These are phyloP conservation scores for Buxus sempervirens DNA, from an alignment of 164 flowering plant genomes.

Conservation along the genomic window DNA sequence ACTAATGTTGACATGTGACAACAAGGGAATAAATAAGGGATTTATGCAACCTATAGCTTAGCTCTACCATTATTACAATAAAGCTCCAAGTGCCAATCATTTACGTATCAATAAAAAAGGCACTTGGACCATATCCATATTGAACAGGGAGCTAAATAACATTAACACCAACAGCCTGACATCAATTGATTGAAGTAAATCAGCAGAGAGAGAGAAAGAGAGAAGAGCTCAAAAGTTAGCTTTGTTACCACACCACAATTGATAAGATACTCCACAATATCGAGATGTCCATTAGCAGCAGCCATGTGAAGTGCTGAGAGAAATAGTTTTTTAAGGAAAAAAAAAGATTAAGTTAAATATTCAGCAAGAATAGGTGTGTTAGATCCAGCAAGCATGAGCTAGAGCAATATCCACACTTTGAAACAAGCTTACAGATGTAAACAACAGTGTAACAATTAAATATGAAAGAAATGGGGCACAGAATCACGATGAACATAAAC, in stretches of 20 bases:
- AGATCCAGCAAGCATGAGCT: neutral
- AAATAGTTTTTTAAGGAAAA: too few species aligned
- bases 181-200: neutral
- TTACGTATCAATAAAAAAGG: too few species aligned
- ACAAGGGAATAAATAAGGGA: too few species aligned
- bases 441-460: neutral
- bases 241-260: conserved; percentile 62
- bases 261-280: conserved; percentile 69
- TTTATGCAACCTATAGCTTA: too few species aligned
- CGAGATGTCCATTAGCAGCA: conserved; percentile 88
- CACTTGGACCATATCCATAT: too few species aligned
- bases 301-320: conserved; percentile 96
- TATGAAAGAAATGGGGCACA: too few species aligned
- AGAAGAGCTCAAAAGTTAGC: neutral
- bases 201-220: neutral
- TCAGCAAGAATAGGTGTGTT: neutral
- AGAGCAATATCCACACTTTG: neutral
- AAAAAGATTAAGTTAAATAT: conserved; percentile 1
- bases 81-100: too few species aligned
- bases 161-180: neutral
- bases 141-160: neutral
- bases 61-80: too few species aligned
- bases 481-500: too few species aligned
- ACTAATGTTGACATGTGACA: too few species aligned
- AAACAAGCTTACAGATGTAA: neutral